Evolutionary conservation across 352 stramenopile species (phyloP).

Genomic region (Phytophthora brassicae): DNA sequence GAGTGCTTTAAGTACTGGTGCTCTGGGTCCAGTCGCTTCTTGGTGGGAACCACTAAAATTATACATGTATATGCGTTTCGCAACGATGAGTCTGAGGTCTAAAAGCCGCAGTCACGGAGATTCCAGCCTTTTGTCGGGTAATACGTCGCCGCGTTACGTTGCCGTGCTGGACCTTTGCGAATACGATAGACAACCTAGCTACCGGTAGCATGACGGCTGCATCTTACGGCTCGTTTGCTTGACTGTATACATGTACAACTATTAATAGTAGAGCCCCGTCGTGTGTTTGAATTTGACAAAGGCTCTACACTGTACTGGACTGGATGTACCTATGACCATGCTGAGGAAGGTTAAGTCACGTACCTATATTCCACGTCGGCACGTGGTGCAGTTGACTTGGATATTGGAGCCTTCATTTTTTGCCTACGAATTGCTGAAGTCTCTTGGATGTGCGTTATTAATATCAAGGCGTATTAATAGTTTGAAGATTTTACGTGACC

Average conservation of each 20-base stretch:
- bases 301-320: slow-evolving; percentile 51
- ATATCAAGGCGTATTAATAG: no score
- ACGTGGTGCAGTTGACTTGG: slow-evolving; percentile 47
- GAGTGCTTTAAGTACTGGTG: slow-evolving; percentile 76
- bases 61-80: slow-evolving; percentile 77
- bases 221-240: slow-evolving; percentile 27
- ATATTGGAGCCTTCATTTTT: slow-evolving; percentile 39
- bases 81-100: slow-evolving; percentile 55
- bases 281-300: slow-evolving; percentile 77
- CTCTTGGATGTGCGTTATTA: no score
- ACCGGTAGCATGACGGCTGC: no score
- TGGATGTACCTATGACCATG: slow-evolving; percentile 57
- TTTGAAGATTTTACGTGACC: no score
- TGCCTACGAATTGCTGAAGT: no score
- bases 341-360: slow-evolving; percentile 41
- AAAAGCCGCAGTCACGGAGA: slow-evolving; percentile 70
- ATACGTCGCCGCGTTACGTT: slow-evolving; percentile 34
- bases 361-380: slow-evolving; percentile 51
- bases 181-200: no score
- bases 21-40: slow-evolving; percentile 87
- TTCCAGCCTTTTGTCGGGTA: slow-evolving; percentile 65
- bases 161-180: slow-evolving; percentile 9
- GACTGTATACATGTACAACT: no score
- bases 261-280: slow-evolving; percentile 43
- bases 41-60: slow-evolving; percentile 71